phyloP scores from a whole-genome alignment of 2,329 filamentous ascomycete genomes.

The Fusarium albidum region DNA sequence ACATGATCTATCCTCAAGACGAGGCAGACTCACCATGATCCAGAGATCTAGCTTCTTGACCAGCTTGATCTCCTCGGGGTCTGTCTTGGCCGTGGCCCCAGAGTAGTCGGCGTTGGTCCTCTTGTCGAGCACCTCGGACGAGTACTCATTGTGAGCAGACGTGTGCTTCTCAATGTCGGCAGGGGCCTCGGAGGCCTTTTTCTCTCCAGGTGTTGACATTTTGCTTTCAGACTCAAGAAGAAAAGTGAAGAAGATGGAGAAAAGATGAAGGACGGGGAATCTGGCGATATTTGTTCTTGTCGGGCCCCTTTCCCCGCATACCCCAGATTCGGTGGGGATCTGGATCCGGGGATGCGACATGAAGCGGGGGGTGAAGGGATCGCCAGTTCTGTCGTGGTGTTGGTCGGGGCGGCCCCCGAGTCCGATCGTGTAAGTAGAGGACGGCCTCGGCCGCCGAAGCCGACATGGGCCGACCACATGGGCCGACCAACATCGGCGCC shows the following conservation, averaged over 20 bases:
- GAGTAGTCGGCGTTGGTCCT: conserved; percentile 31
- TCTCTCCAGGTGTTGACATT: conserved; percentile 17
- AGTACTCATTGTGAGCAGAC: conserved; percentile 29
- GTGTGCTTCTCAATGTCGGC: conserved; percentile 31
- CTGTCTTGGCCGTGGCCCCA: conserved; percentile 31
- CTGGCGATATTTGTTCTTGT: conserved; percentile 26
- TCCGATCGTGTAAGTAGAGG: conserved; percentile 3
- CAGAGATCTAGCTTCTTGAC: conserved; percentile 15
- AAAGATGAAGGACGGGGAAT: conserved; percentile 5
- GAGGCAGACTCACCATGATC: conserved; percentile 7
- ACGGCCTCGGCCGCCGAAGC: conserved; percentile 31
- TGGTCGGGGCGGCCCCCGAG: conserved; percentile 26
- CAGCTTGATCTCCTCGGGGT: conserved; percentile 30
- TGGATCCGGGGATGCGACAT: conserved; percentile 18
- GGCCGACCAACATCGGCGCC: no score
- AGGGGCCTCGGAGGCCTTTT: conserved; percentile 9
- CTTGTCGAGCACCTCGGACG: conserved; percentile 29
- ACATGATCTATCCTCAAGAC: background rate
- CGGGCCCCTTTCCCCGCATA: conserved; percentile 15
- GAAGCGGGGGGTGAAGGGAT: conserved; percentile 23
- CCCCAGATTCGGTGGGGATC: conserved; percentile 24
- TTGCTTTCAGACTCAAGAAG: background rate
- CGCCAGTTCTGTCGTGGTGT: conserved; percentile 12
- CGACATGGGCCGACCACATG: conserved; percentile 15
- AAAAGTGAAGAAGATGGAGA: background rate